Base-by-base conservation (phyloP, 352 stramenopile genomes). In the Peronospora farinosa region DNA sequence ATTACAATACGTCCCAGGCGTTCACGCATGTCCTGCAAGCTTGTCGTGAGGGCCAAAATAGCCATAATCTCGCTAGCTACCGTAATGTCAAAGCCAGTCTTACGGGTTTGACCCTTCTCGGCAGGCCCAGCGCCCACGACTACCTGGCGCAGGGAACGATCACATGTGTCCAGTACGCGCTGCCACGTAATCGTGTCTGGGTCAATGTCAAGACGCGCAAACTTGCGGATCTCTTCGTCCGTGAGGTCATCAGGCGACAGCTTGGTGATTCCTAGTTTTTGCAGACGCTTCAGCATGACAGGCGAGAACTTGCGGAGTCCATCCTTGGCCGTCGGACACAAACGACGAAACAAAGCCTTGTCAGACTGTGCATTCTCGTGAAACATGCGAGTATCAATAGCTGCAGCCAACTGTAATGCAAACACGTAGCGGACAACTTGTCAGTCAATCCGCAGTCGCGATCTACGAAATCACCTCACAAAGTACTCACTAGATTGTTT, bases 51-150 rank as follows among this genome's bases (percentile, higher is more conserved):
- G 19, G 94, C 94, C 44, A 99, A 71, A 17, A 99, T 96, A 28
- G 96, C 96, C 96, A 99, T 99, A 63, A 99, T 96, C 70, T 99
- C 96, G 32, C 85, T 98, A 1, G 97, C 97, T 3, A 99, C 97
- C n/a, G 54, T 75, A 59, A 88, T 96, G 54, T 93, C 77, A 45
- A n/a, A 90, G 17, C 78, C 72, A 40, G 78, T 91, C 12, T 44
- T 73, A 39, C 79, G 75, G 7, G 65, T 74, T 58, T 87, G 83
- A 21, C 79, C 86, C 44, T 95, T 98, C 69, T 98, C 96, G 3
- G 87, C 91, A 11, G 78, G 62, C 5, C 84, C 95, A 41, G 86
- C 68, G 13, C 96, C 95, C 13, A 98, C 70, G 35, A 79, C 84
- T 11, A 99, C 70, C 10, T 84, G 72, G 16, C 96, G 83, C 54